These are phyloP conservation scores for Taphrina flavorubra DNA, from an alignment of 1,139 yeast genomes.

Conservation along the genomic window DNA sequence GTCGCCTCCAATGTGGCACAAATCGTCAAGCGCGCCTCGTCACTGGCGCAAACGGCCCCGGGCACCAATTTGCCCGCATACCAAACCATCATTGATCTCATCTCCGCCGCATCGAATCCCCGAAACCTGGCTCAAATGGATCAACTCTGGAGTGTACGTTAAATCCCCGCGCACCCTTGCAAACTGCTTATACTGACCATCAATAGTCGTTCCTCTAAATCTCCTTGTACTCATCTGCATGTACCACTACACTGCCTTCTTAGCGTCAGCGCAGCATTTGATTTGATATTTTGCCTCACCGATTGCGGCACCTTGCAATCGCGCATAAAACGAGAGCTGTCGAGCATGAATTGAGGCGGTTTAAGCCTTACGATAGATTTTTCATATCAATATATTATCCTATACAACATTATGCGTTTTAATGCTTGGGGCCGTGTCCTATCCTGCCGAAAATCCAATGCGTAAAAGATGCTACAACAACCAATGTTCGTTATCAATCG, in stretches of 20 bases:
- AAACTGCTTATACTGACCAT: not conserved
- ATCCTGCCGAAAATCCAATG: too few relatives aligned
- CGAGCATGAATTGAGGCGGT: not conserved
- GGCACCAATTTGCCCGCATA: conserved; percentile 77
- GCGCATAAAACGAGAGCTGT: too few relatives aligned
- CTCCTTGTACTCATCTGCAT: not conserved
- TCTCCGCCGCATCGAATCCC: conserved; percentile 95
- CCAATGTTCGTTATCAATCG: too few relatives aligned
- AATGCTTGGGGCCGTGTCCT: too few relatives aligned
- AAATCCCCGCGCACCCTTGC: too few relatives aligned
- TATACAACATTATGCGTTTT: not conserved
- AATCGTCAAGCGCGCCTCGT: conserved; percentile 67
- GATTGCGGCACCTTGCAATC: not conserved
- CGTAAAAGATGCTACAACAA: too few relatives aligned
- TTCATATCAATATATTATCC: not conserved
- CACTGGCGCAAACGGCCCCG: conserved; percentile 77
- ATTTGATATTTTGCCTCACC: not conserved
- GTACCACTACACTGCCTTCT: not conserved
- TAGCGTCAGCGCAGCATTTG: conserved; percentile 6
- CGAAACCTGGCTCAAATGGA: conserved; percentile 92
- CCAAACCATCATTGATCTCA: conserved; percentile 86
- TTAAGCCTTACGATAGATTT: too few relatives aligned
- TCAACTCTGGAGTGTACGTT: conserved; percentile 75
- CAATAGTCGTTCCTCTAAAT: not conserved
- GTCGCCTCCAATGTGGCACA: conserved; percentile 87